A percentile compares a stretch with the other conserved stretches of the same genome.
These are phyloP conservation scores for Phytophthora europaea DNA, from an alignment of 352 stramenopile species.

Conservation along the genomic window DNA sequence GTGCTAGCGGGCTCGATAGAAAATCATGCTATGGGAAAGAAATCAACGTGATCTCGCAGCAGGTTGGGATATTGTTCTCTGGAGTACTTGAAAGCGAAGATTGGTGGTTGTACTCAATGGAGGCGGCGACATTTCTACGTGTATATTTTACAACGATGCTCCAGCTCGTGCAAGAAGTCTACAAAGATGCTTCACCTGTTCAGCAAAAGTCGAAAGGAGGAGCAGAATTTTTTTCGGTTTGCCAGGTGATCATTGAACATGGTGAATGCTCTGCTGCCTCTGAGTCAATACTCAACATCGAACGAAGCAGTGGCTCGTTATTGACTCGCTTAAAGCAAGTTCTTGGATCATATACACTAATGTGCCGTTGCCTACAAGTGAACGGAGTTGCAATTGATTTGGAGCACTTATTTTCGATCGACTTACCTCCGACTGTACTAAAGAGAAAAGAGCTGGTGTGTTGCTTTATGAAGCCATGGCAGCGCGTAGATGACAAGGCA, in stretches of 20 bases:
- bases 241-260: slow-evolving; percentile 21
- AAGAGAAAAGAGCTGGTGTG: slow-evolving; percentile 30
- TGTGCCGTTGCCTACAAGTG: slow-evolving; percentile 31
- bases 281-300: slow-evolving; percentile 1
- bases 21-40: slow-evolving; percentile 29
- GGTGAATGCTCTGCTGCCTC: slow-evolving; percentile 3
- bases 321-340: slow-evolving; percentile 27
- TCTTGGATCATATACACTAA: slow-evolving; percentile 32
- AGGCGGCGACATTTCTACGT: slow-evolving; percentile 18
- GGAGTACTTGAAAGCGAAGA: slow-evolving; percentile 15
- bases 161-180: slow-evolving; percentile 13
- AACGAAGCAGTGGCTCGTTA: neutral
- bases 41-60: slow-evolving; percentile 12
- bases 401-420: slow-evolving; percentile 19
- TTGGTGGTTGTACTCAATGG: slow-evolving; percentile 21
- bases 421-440: neutral
- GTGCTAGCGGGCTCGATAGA: slow-evolving; percentile 9
- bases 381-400: slow-evolving; percentile 40
- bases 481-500: neutral
- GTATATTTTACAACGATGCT: slow-evolving; percentile 22
- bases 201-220: neutral
- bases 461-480: slow-evolving; percentile 28
- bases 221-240: slow-evolving; percentile 7
- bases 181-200: neutral
- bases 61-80: slow-evolving; percentile 3